phyloP scores from a whole-genome alignment of 169 alveolate genomes.

The Plasmodium gallinaceum region DNA sequence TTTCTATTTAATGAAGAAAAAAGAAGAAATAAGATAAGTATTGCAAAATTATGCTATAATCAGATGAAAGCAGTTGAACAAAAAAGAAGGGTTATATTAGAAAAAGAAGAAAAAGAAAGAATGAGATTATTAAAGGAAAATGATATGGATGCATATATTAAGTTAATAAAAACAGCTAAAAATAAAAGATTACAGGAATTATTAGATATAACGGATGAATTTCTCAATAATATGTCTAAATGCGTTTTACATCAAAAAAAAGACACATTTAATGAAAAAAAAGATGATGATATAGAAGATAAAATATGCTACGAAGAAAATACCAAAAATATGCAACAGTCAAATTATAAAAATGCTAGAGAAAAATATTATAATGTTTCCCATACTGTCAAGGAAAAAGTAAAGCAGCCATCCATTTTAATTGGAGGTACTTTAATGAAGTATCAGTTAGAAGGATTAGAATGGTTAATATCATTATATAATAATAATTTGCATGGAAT shows the following conservation, averaged over 20 bases:
- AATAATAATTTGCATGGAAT: conserved; percentile 96
- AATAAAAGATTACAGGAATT: conserved; percentile 93
- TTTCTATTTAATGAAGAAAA: conserved; percentile 7
- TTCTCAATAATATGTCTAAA: conserved; percentile 88
- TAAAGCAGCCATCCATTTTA: conserved; percentile 89
- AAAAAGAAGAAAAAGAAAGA: conserved; percentile 79
- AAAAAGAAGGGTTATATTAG: conserved; percentile 24
- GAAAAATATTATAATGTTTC: conserved; percentile 91
- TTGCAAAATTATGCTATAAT: conserved; percentile 38
- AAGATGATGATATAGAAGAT: not conserved
- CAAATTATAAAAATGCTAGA: conserved; percentile 37
- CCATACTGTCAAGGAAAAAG: conserved; percentile 93
- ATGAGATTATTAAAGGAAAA: conserved; percentile 89
- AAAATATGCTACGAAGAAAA: conserved; percentile 13
- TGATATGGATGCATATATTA: conserved; percentile 93
- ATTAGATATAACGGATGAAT: conserved; percentile 95
- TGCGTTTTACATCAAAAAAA: conserved; percentile 28
- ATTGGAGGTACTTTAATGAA: conserved; percentile 85
- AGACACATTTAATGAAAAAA: not conserved
- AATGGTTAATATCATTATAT: conserved; percentile 96
- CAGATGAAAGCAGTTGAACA: conserved; percentile 42
- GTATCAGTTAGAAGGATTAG: conserved; percentile 94
- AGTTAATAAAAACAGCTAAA: conserved; percentile 93
- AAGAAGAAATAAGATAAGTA: not conserved
- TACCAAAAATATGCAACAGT: not conserved